Percentiles rank a stretch among this genome's conserved stretches.
Conservation (phyloP, 1,139 yeast species). For the Candida sp. region DNA sequence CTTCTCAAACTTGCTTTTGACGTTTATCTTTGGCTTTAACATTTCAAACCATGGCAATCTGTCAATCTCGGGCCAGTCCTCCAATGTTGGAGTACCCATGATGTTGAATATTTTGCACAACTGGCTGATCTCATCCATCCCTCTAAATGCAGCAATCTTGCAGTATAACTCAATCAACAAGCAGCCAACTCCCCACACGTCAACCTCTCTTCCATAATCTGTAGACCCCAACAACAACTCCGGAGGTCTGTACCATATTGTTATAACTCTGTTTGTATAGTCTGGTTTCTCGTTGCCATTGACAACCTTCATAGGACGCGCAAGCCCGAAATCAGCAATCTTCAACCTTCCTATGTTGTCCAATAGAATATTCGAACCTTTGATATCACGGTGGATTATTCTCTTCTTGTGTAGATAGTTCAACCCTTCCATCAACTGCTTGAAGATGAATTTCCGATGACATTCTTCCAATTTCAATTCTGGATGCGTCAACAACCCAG, state of each 20-base stretch:
- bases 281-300: slow-evolving; percentile 60
- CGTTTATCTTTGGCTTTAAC: slow-evolving; percentile 62
- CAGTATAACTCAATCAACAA: slow-evolving; percentile 81
- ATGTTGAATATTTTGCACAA: slow-evolving; percentile 73
- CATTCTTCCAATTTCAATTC: slow-evolving; percentile 63
- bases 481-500: slow-evolving; percentile 86
- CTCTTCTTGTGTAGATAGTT: slow-evolving; percentile 79
- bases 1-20: slow-evolving; percentile 50
- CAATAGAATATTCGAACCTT: slow-evolving; percentile 88
- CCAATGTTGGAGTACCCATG: slow-evolving; percentile 84
- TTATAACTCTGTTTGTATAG: slow-evolving; percentile 93
- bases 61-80: slow-evolving; percentile 80
- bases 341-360: slow-evolving; percentile 75
- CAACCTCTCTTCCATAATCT: slow-evolving; percentile 88
- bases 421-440: slow-evolving; percentile 81
- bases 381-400: slow-evolving; percentile 91
- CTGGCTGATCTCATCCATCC: slow-evolving; percentile 88
- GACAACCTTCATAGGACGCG: slow-evolving; percentile 72
- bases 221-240: slow-evolving; percentile 91
- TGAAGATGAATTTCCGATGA: slow-evolving; percentile 77
- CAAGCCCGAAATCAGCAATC: slow-evolving; percentile 95
- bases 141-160: slow-evolving; percentile 80
- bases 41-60: slow-evolving; percentile 93
- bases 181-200: slow-evolving; percentile 98
- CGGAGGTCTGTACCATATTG: slow-evolving; percentile 98